Evolutionary conservation across 1,284 basidiomycete species (phyloP).

Genomic region (Ceratobasidium sp.): DNA sequence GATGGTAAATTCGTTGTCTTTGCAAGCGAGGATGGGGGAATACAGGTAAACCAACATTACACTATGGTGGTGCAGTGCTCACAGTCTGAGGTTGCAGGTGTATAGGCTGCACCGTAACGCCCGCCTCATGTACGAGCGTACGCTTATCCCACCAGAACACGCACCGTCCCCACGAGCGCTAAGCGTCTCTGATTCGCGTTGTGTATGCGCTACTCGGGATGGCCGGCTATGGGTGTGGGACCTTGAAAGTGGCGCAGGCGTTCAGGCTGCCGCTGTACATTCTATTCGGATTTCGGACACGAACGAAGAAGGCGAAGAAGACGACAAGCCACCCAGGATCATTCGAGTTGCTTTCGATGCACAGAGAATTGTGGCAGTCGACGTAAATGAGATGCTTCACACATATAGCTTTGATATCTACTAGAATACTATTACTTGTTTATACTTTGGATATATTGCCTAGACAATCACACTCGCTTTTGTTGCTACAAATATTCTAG

Average conservation of each 20-base stretch:
- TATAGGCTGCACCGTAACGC: conserved; percentile 72
- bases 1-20: conserved; percentile 85
- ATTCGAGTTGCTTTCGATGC: conserved; percentile 31
- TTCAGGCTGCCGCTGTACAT: conserved; percentile 23
- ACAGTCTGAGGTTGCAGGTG: conserved; percentile 65
- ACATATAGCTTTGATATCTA: conserved; percentile 32
- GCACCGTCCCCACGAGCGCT: conserved; percentile 64
- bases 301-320: not conserved
- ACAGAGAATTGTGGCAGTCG: conserved; percentile 26
- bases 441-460: too few relatives aligned
- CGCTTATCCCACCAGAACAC: conserved; percentile 66
- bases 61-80: conserved; percentile 45
- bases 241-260: conserved; percentile 62
- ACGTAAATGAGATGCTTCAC: conserved; percentile 1
- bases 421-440: too few relatives aligned
- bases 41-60: conserved; percentile 32
- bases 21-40: conserved; percentile 58
- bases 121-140: conserved; percentile 72
- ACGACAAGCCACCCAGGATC: not conserved
- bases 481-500: too few relatives aligned
- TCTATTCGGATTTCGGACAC: not conserved
- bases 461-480: too few relatives aligned
- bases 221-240: conserved; percentile 85
- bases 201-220: conserved; percentile 71
- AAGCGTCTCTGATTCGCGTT: conserved; percentile 76